phyloP scores from a whole-genome alignment of 164 flowering plant genomes.

The Piper longum region DNA sequence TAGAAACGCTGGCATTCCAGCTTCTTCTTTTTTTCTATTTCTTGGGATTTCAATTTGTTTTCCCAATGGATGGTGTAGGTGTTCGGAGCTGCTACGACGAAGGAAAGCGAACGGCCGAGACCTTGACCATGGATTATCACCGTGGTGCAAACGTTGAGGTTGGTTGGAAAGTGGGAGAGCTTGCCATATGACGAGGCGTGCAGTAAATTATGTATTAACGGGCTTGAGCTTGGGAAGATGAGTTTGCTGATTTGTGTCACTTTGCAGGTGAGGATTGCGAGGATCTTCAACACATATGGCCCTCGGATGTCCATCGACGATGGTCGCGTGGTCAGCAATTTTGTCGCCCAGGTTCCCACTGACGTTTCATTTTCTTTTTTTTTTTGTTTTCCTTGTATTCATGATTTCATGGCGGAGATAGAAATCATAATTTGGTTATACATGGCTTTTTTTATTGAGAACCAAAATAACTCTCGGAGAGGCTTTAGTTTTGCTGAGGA shows the following conservation, averaged over 20 bases:
- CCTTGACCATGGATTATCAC: conserved; percentile 86
- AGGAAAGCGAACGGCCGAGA: conserved; percentile 89
- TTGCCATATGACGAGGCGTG: too few relatives aligned
- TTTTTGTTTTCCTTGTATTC: background rate
- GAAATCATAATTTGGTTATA: too few relatives aligned
- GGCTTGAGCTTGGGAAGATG: too few relatives aligned
- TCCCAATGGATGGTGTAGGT: conserved; percentile 26
- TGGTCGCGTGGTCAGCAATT: conserved; percentile 93
- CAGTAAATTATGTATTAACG: too few relatives aligned
- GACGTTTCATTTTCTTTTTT: too few relatives aligned
- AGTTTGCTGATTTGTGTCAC: too few relatives aligned
- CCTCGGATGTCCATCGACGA: conserved; percentile 98
- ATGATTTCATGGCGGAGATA: too few relatives aligned
- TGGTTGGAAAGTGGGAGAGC: too few relatives aligned
- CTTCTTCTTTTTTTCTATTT: background rate
- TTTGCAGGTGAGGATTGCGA: conserved; percentile 82
- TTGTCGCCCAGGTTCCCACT: conserved; percentile 74
- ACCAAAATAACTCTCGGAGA: too few relatives aligned
- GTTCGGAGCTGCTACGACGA: conserved; percentile 93
- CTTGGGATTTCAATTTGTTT: background rate
- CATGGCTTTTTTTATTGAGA: too few relatives aligned
- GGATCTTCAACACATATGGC: conserved; percentile 92
- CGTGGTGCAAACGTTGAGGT: conserved; percentile 86
- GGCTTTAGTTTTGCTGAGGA: background rate
- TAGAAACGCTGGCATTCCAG: too few relatives aligned